phyloP scores from a whole-genome alignment of 2,329 filamentous ascomycete genomes.

The Thermochaetoides dissita region DNA sequence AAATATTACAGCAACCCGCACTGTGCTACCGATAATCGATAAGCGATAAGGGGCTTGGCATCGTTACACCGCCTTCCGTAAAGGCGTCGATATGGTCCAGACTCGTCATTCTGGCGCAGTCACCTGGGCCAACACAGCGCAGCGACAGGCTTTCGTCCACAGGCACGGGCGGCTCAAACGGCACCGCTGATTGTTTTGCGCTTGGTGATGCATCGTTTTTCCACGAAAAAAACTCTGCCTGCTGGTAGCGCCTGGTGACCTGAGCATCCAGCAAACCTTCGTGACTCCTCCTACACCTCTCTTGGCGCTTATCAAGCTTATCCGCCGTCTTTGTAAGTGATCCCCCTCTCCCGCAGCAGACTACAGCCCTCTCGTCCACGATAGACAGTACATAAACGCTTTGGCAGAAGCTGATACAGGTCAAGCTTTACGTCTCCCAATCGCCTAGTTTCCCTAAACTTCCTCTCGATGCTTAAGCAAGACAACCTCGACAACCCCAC shows the following conservation, averaged over 20 bases:
- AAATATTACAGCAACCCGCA: too few species aligned
- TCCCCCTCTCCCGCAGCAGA: too few species aligned
- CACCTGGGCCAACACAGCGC: constrained; percentile 6
- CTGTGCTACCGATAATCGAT: neutral
- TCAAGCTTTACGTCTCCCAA: neutral
- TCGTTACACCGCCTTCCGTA: constrained; percentile 9
- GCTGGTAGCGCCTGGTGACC: constrained; percentile 7
- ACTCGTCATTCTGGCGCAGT: constrained; percentile 10
- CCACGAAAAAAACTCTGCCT: neutral
- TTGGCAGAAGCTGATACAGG: too few species aligned
- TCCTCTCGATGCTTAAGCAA: constrained; percentile 2
- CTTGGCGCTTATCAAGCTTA: too few species aligned
- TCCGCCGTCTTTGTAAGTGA: too few species aligned
- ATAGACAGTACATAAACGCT: too few species aligned
- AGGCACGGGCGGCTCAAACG: too few species aligned
- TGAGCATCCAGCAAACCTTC: neutral
- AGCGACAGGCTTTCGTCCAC: neutral
- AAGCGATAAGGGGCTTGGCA: constrained; percentile 7
- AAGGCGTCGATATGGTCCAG: too few species aligned
- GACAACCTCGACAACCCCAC: neutral
- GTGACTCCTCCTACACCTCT: neutral
- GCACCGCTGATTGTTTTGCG: too few species aligned
- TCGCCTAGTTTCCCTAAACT: neutral
- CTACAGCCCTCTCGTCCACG: too few species aligned
- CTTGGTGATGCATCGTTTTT: neutral